Conservation (phyloP, 1,139 yeast genomes). For the Eremothecium gossypii region DNA sequence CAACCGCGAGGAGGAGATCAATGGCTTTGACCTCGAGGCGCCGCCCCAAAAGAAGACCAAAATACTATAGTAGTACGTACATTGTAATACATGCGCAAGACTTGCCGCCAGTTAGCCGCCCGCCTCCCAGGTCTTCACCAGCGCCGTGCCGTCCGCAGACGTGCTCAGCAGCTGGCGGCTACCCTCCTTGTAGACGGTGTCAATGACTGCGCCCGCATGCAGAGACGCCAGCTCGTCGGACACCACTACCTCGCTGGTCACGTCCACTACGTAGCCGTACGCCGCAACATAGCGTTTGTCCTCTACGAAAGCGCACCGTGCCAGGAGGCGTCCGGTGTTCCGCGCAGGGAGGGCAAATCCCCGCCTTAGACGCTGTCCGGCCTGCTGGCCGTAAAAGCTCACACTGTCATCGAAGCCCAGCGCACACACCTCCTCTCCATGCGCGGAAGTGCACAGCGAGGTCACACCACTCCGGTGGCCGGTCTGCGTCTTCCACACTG, state of each 20-base stretch:
- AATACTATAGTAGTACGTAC: constrained; percentile 5
- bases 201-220: constrained; percentile 3
- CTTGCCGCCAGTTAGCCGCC: background rate
- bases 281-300: constrained; percentile 4
- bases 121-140: background rate
- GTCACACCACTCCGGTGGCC: constrained; percentile 4
- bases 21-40: constrained; percentile 20
- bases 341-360: background rate
- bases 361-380: background rate
- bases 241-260: constrained; percentile 2
- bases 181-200: constrained; percentile 5
- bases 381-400: constrained; percentile 5
- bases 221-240: background rate
- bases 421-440: constrained; percentile 5
- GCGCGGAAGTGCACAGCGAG: constrained; percentile 4
- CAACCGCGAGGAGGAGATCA: constrained; percentile 21
- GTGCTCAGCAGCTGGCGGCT: constrained; percentile 3
- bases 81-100: background rate
- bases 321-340: constrained; percentile 2
- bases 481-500: constrained; percentile 1
- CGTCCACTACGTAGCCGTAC: constrained; percentile 6
- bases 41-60: constrained; percentile 22
- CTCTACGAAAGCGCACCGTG: constrained; percentile 5
- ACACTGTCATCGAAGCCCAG: constrained; percentile 7
- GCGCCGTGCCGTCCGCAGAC: constrained; percentile 4